Base-by-base conservation (phyloP, 306 rosid species). In the Pachyrhizus erosus region DNA sequence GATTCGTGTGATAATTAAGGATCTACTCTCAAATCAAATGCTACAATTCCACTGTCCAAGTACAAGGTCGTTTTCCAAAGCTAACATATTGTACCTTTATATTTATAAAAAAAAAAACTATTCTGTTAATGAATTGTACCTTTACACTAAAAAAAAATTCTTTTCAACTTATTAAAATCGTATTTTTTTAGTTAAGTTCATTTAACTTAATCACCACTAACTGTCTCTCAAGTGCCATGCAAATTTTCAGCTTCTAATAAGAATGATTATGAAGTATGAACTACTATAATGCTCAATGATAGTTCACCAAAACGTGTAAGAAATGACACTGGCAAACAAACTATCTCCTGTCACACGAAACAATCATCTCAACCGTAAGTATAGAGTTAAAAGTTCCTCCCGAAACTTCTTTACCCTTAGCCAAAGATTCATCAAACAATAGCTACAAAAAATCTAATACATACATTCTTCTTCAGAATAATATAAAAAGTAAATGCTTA, bases 391-490 rank as follows among this genome's bases (percentile, higher is more conserved):
- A 40, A 76, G 39, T 27, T 2, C 64, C 29, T 40, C 66, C 70
- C 23, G 12, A 52, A 58, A 64, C 31, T 72, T 78, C 61, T 29
- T 73, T 58, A 77, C n/a, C 48, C 24, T 46, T 65, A 29, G 18
- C 77, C 52, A 65, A 31, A 43, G 13, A 51, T 75, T 57, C 49
- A 73, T 60, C 62, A 42, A 39, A 71, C 57, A 52, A 40, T 34
- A 51, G 74, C 15, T 55, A 33, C 7, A 54, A 46, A 74, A 75
- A 66, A 65, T 37, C 76, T n/a, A 42, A 33, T 58, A 15, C 61
- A 69, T 5, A 29, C 46, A 48, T 49, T 71, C 84, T 49, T 71
- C 78, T 58, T 80, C 64, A 31, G 60, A 80, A 46, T 73, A 31
- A 31, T 21, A 34, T 54, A 33, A 74, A 74, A 67, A 15, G 26